Conservation (phyloP, 345 rosid genomes). For the Arabidopsis thaliana region TAIR10.1 NC_003075.7:11873001-11873500, state of each 20-base stretch:
- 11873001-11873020: constrained; percentile 46
- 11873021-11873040: constrained; percentile 31
- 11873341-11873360: background rate
- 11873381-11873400: constrained; percentile 33
- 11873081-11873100: constrained; percentile 4
- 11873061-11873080: constrained; percentile 17
- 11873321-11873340: background rate
- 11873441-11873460: constrained; percentile 21
- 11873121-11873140: background rate
- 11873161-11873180: constrained; percentile 2
- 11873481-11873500: constrained; percentile 34
- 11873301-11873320: constrained; percentile 14
- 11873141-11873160: background rate
- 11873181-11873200: background rate
- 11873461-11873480: constrained; percentile 36
- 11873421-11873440: constrained; percentile 34
- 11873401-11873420: constrained; percentile 18
- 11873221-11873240: background rate
- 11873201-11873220: too few relatives aligned
- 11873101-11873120: background rate
- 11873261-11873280: constrained; percentile 9
- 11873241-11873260: background rate
- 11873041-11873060: constrained; percentile 30
- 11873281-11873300: background rate
- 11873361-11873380: background rate